A percentile compares a stretch with the other conserved stretches of the same genome.
phyloP scores from a whole-genome alignment of 1,284 basidiomycete species.

The Tausonia pullulans region DNA sequence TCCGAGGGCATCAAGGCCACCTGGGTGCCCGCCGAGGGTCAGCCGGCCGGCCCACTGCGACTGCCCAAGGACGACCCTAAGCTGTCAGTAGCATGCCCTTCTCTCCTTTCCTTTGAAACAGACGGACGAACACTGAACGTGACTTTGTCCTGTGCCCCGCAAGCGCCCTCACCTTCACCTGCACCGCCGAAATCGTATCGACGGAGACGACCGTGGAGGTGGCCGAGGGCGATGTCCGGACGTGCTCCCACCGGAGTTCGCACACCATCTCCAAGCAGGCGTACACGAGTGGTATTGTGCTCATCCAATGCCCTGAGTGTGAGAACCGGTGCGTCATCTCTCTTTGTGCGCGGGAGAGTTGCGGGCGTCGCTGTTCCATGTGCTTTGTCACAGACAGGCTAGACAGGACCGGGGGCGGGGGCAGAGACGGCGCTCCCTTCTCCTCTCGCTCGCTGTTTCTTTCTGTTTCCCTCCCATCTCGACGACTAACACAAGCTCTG shows the following conservation, averaged over 20 bases:
- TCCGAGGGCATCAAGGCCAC: background rate
- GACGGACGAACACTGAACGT: too few species aligned
- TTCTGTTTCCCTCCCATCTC: background rate
- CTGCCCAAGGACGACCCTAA: conserved; percentile 5
- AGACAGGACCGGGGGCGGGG: too few species aligned
- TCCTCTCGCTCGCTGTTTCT: background rate
- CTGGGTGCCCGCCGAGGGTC: conserved; percentile 8
- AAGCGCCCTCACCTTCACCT: conserved; percentile 70
- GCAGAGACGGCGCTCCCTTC: background rate
- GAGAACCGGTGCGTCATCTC: conserved; percentile 57
- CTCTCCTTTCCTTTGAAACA: background rate
- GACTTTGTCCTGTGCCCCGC: background rate
- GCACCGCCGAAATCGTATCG: conserved; percentile 43
- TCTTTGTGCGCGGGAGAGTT: conserved; percentile 5
- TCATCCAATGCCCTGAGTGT: conserved; percentile 85
- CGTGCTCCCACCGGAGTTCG: conserved; percentile 67
- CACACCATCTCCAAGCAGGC: conserved; percentile 77
- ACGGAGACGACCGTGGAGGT: background rate
- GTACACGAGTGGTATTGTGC: conserved; percentile 79
- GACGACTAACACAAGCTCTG: background rate
- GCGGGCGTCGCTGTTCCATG: too few species aligned
- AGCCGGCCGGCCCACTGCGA: background rate
- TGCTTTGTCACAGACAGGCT: too few species aligned
- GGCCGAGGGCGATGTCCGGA: background rate
- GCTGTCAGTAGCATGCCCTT: background rate